Evolutionary conservation across 2,329 filamentous ascomycete species (phyloP), one percentile per base, ranked within the genome.

Genomic region (Acrodontium crateriforme): DNA sequence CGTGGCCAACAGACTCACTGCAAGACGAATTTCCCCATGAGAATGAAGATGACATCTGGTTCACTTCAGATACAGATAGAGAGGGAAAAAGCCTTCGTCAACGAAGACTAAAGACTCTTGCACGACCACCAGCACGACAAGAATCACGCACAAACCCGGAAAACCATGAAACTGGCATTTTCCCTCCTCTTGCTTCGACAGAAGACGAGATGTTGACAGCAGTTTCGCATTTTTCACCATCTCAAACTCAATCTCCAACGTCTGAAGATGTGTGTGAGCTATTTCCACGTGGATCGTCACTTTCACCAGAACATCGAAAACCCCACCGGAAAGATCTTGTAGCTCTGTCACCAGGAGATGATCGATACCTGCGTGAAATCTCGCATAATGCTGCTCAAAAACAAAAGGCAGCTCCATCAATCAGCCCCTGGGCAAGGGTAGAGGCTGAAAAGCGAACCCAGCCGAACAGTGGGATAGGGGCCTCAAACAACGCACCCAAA

Each of bases 201-300:
- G 37, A 39, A 16, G 39, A 41, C 4, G 39, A 42, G 3, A 38
- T 36, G 18, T 30, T 34, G 3, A 34, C 37, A n/a, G 40, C 40
- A 13, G 24, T 23, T 9, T 31, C 34, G 13, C 35, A 38, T 6
- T 9, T 39, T 3, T 38, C 40, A 7, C 36, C 42, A 3, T 13
- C 18, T 11, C 30, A 25, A 8, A 20, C 21, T 10, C 40, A 48
- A 29, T 32, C 36, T 4, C 34, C 40, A 5, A 26, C 30, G 1
- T 49, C 46, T 5, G 32, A 41, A 18, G 34, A 46, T 12, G 34
- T 51, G 4, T 35, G 40, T 6, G 34, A 44, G 11, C 31, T 49
- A 1, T 51, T 49, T 11, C 47, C 47, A 8, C 32, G 46, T 24
- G 29, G 34, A 1, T 47, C 46, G 2, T 49, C 46, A 0, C 36